phyloP scores from a whole-genome alignment of 2,329 filamentous ascomycete genomes.

The Ceratocystis cacaofunesta region DNA sequence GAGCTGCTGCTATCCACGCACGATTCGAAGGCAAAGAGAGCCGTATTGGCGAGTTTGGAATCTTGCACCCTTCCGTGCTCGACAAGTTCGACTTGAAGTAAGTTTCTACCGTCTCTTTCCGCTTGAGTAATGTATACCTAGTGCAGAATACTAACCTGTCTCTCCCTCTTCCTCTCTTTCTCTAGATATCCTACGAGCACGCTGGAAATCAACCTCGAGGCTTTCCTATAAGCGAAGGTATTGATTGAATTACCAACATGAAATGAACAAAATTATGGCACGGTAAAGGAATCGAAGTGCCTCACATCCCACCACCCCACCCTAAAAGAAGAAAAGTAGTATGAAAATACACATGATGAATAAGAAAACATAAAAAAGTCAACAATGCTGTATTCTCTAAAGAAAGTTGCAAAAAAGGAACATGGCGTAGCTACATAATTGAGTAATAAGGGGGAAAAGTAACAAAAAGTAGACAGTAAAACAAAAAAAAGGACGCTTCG shows the following conservation, averaged over 20 bases:
- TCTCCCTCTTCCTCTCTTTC: constrained; percentile 20
- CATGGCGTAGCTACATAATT: not conserved
- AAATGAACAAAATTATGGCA: not conserved
- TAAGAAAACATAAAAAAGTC: not conserved
- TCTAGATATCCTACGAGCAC: constrained; percentile 77
- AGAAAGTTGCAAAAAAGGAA: not conserved
- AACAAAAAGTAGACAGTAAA: not conserved
- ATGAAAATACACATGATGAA: constrained; percentile 1
- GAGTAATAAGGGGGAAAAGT: not conserved
- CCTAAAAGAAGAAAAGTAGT: constrained; percentile 16
- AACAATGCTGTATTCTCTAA: not conserved
- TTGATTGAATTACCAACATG: not conserved
- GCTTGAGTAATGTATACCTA: not conserved
- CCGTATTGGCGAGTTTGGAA: constrained; percentile 77
- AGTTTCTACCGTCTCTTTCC: constrained; percentile 21
- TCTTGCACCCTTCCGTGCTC: constrained; percentile 81
- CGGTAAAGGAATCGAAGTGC: constrained; percentile 10
- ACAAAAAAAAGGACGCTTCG: constrained; percentile 1
- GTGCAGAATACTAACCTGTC: not conserved
- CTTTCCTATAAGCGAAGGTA: constrained; percentile 52
- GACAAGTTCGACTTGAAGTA: constrained; percentile 84
- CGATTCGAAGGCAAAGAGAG: constrained; percentile 55
- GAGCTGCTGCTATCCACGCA: constrained; percentile 72
- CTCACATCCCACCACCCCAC: not conserved
- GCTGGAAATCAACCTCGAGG: constrained; percentile 85